Conservation (phyloP, 805 yeast species). For the Kuraishia floccosa region DNA sequence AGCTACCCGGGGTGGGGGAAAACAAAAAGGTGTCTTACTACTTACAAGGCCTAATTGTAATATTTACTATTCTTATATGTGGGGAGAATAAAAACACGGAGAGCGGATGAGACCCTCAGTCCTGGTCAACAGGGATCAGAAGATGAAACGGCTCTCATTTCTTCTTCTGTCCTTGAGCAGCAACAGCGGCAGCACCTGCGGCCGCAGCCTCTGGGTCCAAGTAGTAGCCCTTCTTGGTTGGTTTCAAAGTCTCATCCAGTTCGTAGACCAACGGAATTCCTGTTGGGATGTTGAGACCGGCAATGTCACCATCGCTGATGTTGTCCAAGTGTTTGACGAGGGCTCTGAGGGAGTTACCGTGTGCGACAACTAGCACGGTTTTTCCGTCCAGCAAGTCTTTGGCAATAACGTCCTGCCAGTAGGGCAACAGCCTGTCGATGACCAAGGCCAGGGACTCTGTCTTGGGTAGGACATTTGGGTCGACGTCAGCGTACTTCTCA, state of each 20-base stretch:
- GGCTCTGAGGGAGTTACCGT: constrained; percentile 97
- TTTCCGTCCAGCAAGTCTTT: constrained; percentile 75
- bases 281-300: constrained; percentile 94
- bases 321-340: constrained; percentile 91
- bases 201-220: constrained; percentile 99
- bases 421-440: constrained; percentile 92
- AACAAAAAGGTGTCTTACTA: too few relatives aligned
- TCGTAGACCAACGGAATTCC: constrained; percentile 98
- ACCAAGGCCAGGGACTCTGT: constrained; percentile 93
- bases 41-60: too few relatives aligned
- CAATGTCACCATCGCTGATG: constrained; percentile 85
- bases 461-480: constrained; percentile 80
- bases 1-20: too few relatives aligned
- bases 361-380: constrained; percentile 91
- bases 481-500: constrained; percentile 73
- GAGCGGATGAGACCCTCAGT: too few relatives aligned
- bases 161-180: constrained; percentile 83
- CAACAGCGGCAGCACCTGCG: constrained; percentile 99
- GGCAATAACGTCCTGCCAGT: constrained; percentile 91
- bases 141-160: too few relatives aligned
- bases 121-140: too few relatives aligned
- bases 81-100: too few relatives aligned
- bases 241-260: constrained; percentile 77
- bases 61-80: too few relatives aligned
- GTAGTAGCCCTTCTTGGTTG: constrained; percentile 90